phyloP scores from a whole-genome alignment of 306 rosid genomes.

The Vicia sativa region DNA sequence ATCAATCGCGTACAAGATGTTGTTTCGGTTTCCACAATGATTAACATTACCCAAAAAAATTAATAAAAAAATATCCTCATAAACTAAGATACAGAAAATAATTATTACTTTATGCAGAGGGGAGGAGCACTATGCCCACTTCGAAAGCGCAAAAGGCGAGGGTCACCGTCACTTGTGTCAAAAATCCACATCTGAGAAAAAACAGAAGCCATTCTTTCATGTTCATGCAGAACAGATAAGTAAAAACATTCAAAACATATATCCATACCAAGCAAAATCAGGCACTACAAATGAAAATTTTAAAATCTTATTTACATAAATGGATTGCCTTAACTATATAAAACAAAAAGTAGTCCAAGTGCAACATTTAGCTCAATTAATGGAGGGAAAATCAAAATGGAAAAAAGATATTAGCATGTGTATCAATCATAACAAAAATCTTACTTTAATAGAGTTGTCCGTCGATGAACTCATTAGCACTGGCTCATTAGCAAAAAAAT shows the following conservation, averaged over 20 bases:
- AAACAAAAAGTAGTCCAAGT: neutral
- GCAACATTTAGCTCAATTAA: constrained; percentile 4
- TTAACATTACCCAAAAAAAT: constrained; percentile 1
- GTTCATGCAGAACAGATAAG: neutral
- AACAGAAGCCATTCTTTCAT: constrained; percentile 5
- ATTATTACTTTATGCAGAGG: constrained; percentile 78
- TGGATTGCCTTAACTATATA: neutral
- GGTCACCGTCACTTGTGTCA: constrained; percentile 90
- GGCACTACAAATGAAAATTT: constrained; percentile 6
- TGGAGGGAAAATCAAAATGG: neutral
- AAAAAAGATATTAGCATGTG: neutral
- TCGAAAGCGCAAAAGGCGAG: constrained; percentile 86
- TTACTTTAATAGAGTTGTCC: constrained; percentile 92
- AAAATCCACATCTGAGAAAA: constrained; percentile 87
- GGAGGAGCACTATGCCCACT: constrained; percentile 99
- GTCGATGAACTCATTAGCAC: constrained; percentile 90
- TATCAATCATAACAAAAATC: constrained; percentile 32
- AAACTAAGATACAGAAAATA: constrained; percentile 36
- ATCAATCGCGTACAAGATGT: neutral
- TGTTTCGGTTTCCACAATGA: neutral
- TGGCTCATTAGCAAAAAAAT: constrained; percentile 91
- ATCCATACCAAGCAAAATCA: constrained; percentile 14
- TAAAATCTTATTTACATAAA: neutral
- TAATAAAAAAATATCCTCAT: constrained; percentile 5
- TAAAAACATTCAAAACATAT: constrained; percentile 16